Base-by-base conservation (phyloP, 805 yeast genomes). In the Barnettozyma pratensis region DNA sequence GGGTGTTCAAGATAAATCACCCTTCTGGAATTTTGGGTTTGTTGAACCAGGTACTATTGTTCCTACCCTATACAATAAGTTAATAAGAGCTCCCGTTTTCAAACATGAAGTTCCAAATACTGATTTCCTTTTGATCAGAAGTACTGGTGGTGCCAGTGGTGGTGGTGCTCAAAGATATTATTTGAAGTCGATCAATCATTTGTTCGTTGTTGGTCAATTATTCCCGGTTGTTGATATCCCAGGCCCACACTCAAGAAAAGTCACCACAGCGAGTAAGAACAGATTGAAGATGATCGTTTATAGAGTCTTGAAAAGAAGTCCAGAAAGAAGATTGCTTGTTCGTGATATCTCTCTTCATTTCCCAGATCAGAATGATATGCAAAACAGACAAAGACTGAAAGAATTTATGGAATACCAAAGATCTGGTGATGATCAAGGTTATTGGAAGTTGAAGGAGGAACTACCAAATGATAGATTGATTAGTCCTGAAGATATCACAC, bases 381-480 rank as follows among this genome's bases (percentile, higher is more conserved):
- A 94, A 65, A 92, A 89, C 63, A 78, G 99, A 58, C 98, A 92
- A 68, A 76, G 97, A 53, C 75, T 94, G 48, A 94, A 94, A 66
- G 99, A 94, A 68, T 94, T 94, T 59, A 94, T 94, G 99, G 97
- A 91, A 60, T 94, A 87, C 60, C 97, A 92, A 68, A 75, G 97
- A 58, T 81, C 85, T 37, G 98, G 98, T 10, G 88, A 85, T 7
- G 97, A 91, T 65, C 96, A 90, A 57, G 97, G 97, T 0, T 86
- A 72, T 60, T 94, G 99, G 99, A 92, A 90, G 61, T 74, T 94
- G 49, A 88, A 88, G 59, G 86, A 81, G 41, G 73, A 76, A 2
- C 72, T 91, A 9, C 94, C 96, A 1, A 77, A 72, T 38, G 74
- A 92, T 51, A 71, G 83, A n/a, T 80, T 94, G 85, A 85, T 94